Conservation (phyloP, 257 asterid genomes). For the Rehmannia glutinosa region DNA sequence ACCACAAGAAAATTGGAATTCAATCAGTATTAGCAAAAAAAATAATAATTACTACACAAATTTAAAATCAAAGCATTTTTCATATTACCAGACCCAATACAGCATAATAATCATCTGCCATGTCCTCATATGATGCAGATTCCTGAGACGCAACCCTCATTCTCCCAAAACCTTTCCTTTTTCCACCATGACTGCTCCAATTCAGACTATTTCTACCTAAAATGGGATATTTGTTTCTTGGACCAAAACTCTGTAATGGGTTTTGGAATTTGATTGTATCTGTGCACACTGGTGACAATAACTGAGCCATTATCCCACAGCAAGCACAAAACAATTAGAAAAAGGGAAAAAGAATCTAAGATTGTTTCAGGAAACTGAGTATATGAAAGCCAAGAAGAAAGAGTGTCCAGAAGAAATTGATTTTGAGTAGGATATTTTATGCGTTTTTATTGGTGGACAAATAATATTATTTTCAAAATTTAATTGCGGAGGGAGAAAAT, state of each 20-base stretch:
- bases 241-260: constrained; percentile 35
- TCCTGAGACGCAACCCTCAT: constrained; percentile 56
- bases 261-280: constrained; percentile 62
- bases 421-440: constrained; percentile 3
- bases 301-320: constrained; percentile 50
- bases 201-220: constrained; percentile 28
- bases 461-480: constrained; percentile 13
- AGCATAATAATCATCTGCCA: constrained; percentile 84
- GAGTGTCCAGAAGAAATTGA: background rate
- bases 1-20: too few species aligned
- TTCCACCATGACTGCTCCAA: constrained; percentile 46
- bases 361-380: background rate
- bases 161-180: constrained; percentile 43
- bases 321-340: constrained; percentile 11
- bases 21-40: too few species aligned
- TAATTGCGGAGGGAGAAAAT: constrained; percentile 44
- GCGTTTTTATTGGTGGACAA: background rate
- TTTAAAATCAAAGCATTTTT: background rate
- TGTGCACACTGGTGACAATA: constrained; percentile 68
- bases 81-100: constrained; percentile 76
- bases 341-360: background rate
- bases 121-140: constrained; percentile 43
- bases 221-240: constrained; percentile 40
- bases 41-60: background rate
- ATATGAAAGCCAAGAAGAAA: background rate